These are phyloP conservation scores for Cercospora canescens DNA, from an alignment of 2,329 filamentous ascomycete genomes.

Conservation along the genomic window DNA sequence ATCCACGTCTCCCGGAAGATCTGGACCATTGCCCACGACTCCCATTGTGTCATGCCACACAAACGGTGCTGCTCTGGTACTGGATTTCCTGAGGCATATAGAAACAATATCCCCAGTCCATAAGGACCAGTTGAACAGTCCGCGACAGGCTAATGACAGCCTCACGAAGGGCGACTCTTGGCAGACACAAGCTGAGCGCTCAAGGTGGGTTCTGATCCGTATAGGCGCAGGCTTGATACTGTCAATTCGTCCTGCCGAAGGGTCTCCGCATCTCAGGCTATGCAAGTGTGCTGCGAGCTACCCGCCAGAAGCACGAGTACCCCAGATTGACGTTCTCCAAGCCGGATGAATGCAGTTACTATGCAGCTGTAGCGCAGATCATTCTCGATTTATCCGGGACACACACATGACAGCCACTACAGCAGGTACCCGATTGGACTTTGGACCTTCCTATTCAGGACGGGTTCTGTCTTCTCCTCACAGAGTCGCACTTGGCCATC, in stretches of 20 bases:
- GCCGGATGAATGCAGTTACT: not conserved
- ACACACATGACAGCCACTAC: not conserved
- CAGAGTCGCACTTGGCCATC: not conserved
- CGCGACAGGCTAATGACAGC: not conserved
- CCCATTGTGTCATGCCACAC: too few species aligned
- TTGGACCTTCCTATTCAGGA: not conserved
- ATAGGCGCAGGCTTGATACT: not conserved
- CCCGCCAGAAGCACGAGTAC: not conserved
- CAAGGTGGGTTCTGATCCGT: not conserved
- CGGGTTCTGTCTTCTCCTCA: not conserved
- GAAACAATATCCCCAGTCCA: too few species aligned
- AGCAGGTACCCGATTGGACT: not conserved
- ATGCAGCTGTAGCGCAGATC: not conserved
- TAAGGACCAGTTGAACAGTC: too few species aligned
- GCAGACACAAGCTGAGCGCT: not conserved
- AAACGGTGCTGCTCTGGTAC: too few species aligned
- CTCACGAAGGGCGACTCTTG: not conserved
- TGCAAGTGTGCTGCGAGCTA: not conserved
- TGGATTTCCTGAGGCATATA: too few species aligned
- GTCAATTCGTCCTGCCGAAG: not conserved
- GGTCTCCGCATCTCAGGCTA: not conserved
- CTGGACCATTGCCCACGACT: too few species aligned
- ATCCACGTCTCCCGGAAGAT: too few species aligned
- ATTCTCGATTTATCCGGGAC: not conserved
- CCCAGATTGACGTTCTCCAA: not conserved